These are phyloP conservation scores for Solanum chilense DNA, from an alignment of 257 asterid species.

Conservation along the genomic window DNA sequence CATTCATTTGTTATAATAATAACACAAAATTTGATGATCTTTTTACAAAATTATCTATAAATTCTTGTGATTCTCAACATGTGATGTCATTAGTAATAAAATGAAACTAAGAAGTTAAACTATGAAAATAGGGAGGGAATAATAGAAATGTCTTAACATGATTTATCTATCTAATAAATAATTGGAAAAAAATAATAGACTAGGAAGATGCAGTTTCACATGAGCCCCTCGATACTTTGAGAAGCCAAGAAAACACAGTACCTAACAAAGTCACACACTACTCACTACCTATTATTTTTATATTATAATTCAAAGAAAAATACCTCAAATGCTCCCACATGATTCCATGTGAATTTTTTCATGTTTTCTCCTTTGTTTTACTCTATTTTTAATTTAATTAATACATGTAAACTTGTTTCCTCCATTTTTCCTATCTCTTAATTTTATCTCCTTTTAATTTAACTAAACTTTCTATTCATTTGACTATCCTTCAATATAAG, in stretches of 20 bases:
- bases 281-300: neutral
- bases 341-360: conserved; percentile 37
- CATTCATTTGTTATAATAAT: neutral
- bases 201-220: conserved; percentile 37
- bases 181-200: neutral
- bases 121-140: neutral
- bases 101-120: neutral
- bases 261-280: conserved; percentile 11
- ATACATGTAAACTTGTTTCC: neutral
- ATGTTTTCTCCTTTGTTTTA: conserved; percentile 9
- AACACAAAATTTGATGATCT: neutral
- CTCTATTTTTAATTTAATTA: neutral
- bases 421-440: neutral
- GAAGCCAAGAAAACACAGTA: neutral
- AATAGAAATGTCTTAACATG: neutral
- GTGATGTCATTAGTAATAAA: neutral
- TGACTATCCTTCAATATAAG: neutral
- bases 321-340: conserved; percentile 6
- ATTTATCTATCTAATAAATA: conserved; percentile 22
- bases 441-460: neutral
- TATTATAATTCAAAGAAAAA: neutral
- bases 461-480: neutral
- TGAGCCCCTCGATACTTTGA: conserved; percentile 20
- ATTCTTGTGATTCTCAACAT: neutral
- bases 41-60: neutral